These are phyloP conservation scores for Brassica rapa DNA, from an alignment of 345 rosid species.

Conservation along the genomic window DNA sequence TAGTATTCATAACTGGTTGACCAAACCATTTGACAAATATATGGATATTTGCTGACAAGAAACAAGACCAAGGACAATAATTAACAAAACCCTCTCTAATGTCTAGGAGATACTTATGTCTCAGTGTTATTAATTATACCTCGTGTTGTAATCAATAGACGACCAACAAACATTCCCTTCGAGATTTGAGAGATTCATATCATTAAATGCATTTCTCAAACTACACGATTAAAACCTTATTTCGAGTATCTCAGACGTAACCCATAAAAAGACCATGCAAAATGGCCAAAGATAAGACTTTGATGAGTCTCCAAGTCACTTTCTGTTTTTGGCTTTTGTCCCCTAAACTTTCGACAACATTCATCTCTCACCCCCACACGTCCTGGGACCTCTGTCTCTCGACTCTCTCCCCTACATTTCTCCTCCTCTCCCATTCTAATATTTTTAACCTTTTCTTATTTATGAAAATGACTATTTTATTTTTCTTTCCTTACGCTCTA, in stretches of 20 bases:
- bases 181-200: constrained; percentile 38
- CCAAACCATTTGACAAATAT: not conserved
- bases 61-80: not conserved
- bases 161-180: constrained; percentile 43
- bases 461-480: not conserved
- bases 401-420: constrained; percentile 3
- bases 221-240: constrained; percentile 4
- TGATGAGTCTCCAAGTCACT: constrained; percentile 51
- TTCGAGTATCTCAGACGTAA: constrained; percentile 31
- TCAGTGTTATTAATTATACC: constrained; percentile 16
- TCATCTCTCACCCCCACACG: constrained; percentile 63
- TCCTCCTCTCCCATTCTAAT: constrained; percentile 26
- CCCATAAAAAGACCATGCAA: constrained; percentile 37
- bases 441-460: constrained; percentile 8
- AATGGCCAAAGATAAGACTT: constrained; percentile 25
- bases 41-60: not conserved
- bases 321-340: constrained; percentile 60
- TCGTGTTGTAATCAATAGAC: constrained; percentile 23
- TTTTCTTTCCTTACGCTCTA: not conserved
- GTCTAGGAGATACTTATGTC: constrained; percentile 26
- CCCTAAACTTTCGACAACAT: constrained; percentile 55
- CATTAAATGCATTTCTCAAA: constrained; percentile 33
- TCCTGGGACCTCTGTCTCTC: constrained; percentile 65
- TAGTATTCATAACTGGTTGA: not conserved
- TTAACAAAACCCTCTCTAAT: not conserved